Base-by-base conservation (phyloP, 148 eudicot species). In the Camellia granthamiana region DNA sequence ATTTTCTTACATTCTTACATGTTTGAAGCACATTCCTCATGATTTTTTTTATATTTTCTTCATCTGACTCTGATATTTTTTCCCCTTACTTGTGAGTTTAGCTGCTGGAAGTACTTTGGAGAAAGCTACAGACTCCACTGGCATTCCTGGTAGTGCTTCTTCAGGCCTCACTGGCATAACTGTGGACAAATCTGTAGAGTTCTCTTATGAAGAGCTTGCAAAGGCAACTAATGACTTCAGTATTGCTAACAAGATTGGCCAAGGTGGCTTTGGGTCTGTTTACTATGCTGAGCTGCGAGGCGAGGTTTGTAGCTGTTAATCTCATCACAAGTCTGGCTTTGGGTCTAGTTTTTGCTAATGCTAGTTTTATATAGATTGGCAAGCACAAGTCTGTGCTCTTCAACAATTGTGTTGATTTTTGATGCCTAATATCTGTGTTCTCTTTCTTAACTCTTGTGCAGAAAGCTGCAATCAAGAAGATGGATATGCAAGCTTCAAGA, bases 221-320 rank as follows among this genome's bases (percentile, higher is more conserved):
- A 81, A 78, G 64, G 95, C 93, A 70, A 93, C 98, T 58, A 67
- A 88, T 83, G 85, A 92, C 81, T 94, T 94, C 90, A 92, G 91
- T 86, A 70, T 94, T 23, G 88, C 95, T 77, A 84, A 89, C 73
- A 92, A 94, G 86, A 94, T 94, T 79, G 98, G 98, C 72, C 82
- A 92, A 88, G 98, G 98, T 83, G 98, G 98, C 56, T 95, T 93
- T 82, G 98, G 97, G 69, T 89, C 92, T 81, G 98, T 95, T 87
- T 95, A 91, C 84, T 95, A 91, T 86, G 98, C 89, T n/a, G 98
- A 95, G 90, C 86, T 95, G 80, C 88, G 94, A 86, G 96, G 97
- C 84, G 97, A 95, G 97, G 98, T 95, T 77, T 80, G 93, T 86
- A 76, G 8, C 51, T 42, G 14, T 77, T 43, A 11, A 38, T 75